Conservation (phyloP, 176 grass and related monocot genomes). For the Tuctoria greenei region DNA sequence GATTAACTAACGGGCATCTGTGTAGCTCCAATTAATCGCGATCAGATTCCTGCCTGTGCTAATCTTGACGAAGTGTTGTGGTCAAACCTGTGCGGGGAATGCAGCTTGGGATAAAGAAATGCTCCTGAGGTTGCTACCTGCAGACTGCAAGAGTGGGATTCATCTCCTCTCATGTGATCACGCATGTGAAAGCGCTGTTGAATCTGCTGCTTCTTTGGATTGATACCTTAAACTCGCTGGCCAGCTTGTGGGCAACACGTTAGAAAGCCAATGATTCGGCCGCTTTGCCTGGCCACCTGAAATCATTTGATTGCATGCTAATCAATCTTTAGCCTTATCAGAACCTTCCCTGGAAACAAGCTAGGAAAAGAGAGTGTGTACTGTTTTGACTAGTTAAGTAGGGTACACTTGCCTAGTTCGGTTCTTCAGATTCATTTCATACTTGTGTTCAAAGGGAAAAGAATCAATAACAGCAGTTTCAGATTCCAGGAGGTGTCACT, state of each 20-base stretch:
- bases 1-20: background rate
- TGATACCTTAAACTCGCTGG: conserved; percentile 43
- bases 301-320: conserved; percentile 18
- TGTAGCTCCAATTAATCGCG: background rate
- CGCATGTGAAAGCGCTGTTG: conserved; percentile 34
- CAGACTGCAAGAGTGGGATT: background rate
- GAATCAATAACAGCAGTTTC: background rate
- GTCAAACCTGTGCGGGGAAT: conserved; percentile 18
- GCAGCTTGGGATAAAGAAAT: conserved; percentile 25
- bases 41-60: conserved; percentile 10
- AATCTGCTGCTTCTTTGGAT: conserved; percentile 17
- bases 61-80: conserved; percentile 20
- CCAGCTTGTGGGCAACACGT: conserved; percentile 30
- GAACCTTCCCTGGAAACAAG: conserved; percentile 22
- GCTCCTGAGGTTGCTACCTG: conserved; percentile 9
- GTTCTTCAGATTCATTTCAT: background rate
- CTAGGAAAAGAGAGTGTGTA: background rate
- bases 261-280: conserved; percentile 32
- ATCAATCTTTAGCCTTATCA: background rate
- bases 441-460: background rate
- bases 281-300: conserved; percentile 31
- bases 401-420: background rate
- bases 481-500: background rate
- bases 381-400: background rate
- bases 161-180: conserved; percentile 38